These are phyloP conservation scores for Jaenimonas drosophilae DNA, from an alignment of 208 protist species.

Conservation along the genomic window DNA sequence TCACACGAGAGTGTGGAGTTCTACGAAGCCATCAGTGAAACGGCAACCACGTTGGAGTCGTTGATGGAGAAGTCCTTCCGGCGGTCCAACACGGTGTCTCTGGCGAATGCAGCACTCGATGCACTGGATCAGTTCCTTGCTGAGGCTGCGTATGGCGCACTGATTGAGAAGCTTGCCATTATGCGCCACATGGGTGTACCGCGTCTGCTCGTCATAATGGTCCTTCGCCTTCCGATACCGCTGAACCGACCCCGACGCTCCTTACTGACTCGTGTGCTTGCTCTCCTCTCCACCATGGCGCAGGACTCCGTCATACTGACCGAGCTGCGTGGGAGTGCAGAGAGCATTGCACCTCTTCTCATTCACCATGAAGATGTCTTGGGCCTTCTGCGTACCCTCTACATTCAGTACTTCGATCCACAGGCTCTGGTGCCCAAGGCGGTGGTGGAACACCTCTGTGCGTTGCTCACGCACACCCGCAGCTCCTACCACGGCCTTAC, in stretches of 20 bases:
- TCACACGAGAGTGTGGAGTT: constrained; percentile 22
- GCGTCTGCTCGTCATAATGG: constrained; percentile 14
- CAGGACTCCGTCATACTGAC: constrained; percentile 4
- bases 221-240: constrained; percentile 19
- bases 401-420: constrained; percentile 5
- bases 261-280: constrained; percentile 10
- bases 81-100: constrained; percentile 19
- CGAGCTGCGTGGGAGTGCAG: constrained; percentile 11
- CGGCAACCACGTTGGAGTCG: constrained; percentile 8
- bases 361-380: constrained; percentile 21
- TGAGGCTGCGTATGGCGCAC: constrained; percentile 5
- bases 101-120: constrained; percentile 14
- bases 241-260: constrained; percentile 8
- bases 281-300: constrained; percentile 15
- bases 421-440: constrained; percentile 5
- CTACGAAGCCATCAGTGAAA: constrained; percentile 20
- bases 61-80: constrained; percentile 16
- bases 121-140: constrained; percentile 17
- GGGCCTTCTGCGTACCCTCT: constrained; percentile 19
- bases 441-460: constrained; percentile 14
- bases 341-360: constrained; percentile 14
- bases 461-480: no score
- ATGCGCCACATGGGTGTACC: constrained; percentile 22
- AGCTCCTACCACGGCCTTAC: no score
- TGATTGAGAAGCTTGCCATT: constrained; percentile 37